A percentile compares a stretch with the other conserved stretches of the same genome.
These are phyloP conservation scores for Ophiostoma quercus DNA, from an alignment of 2,329 filamentous ascomycete species.

Conservation along the genomic window DNA sequence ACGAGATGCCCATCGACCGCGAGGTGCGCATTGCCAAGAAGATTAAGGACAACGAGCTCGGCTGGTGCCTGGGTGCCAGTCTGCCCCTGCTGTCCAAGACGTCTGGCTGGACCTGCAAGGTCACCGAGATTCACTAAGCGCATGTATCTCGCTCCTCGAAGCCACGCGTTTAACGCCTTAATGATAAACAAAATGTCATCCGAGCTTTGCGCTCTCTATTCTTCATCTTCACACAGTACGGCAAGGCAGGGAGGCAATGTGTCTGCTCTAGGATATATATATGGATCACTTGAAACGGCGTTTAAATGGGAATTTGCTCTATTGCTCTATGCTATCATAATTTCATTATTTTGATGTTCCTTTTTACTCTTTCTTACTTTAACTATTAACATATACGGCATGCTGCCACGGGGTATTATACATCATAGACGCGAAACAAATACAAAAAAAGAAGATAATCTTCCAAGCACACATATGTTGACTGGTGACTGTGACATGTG, in stretches of 20 bases:
- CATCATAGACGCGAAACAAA: neutral
- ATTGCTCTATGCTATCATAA: constrained; percentile 2
- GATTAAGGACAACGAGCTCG: constrained; percentile 93
- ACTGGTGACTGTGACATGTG: neutral
- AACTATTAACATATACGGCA: neutral
- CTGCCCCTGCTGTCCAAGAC: constrained; percentile 74
- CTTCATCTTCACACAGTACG: neutral
- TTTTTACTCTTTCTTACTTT: neutral
- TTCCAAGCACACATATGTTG: neutral
- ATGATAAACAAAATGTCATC: neutral
- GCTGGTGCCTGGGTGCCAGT: constrained; percentile 96
- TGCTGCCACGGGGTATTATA: neutral
- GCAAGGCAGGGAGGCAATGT: neutral
- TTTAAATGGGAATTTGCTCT: constrained; percentile 17
- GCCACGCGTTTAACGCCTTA: neutral
- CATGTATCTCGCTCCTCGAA: neutral
- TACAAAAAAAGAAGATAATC: neutral
- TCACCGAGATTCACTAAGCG: constrained; percentile 60
- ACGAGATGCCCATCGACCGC: constrained; percentile 94
- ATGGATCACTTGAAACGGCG: constrained; percentile 16
- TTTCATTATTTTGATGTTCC: neutral
- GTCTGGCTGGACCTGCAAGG: constrained; percentile 85
- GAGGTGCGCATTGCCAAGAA: constrained; percentile 99
- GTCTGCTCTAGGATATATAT: constrained; percentile 1
- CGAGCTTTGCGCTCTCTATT: constrained; percentile 4